Conservation (phyloP, 768 basidiomycete species). For the Leucocoprinus leucothites region DNA sequence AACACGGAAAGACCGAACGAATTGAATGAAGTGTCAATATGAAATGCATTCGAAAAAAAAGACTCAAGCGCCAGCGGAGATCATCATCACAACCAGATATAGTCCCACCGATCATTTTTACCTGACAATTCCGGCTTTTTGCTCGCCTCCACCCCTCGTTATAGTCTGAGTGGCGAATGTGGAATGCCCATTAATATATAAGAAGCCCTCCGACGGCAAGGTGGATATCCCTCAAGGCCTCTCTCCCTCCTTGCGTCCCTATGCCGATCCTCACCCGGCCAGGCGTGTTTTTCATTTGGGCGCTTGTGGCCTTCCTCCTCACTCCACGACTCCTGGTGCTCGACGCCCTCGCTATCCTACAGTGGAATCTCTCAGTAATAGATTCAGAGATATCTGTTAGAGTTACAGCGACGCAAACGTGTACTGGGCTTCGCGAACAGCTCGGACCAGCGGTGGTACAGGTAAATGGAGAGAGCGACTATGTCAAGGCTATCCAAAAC, state of each 20-base stretch:
- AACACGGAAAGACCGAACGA: neutral
- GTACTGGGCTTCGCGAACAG: conserved; percentile 4
- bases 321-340: neutral
- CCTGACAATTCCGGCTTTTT: conserved; percentile 3
- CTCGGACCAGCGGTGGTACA: conserved; percentile 10
- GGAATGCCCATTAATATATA: conserved; percentile 11
- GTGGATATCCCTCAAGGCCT: neutral
- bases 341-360: neutral
- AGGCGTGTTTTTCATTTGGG: conserved; percentile 9
- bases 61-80: neutral
- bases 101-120: neutral
- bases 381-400: neutral
- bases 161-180: conserved; percentile 1
- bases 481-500: conserved; percentile 11
- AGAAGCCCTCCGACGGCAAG: neutral
- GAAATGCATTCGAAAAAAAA: neutral
- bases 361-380: neutral
- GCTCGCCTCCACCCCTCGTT: neutral
- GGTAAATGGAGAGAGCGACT: neutral
- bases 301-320: neutral
- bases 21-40: neutral
- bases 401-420: neutral
- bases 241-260: conserved; percentile 8
- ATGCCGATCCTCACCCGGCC: conserved; percentile 9
- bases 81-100: neutral